Conservation (phyloP, 495 filamentous ascomycete species). For the Thozetella sp. region DNA sequence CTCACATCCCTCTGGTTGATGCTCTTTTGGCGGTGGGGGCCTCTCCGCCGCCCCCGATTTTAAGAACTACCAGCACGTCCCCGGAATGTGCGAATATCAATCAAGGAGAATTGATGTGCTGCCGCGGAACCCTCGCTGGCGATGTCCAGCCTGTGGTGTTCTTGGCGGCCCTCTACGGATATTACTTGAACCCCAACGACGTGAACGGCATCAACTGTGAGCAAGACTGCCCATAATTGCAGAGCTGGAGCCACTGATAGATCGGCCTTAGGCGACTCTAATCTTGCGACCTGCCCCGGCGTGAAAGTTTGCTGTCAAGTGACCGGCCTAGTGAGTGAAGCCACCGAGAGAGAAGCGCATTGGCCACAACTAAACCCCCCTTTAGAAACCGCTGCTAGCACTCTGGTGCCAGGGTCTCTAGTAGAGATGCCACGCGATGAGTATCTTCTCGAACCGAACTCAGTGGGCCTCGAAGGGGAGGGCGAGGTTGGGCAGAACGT, state of each 20-base stretch:
- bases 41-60: constrained; percentile 8
- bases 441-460: no score
- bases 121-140: constrained; percentile 25
- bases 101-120: constrained; percentile 26
- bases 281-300: constrained; percentile 15
- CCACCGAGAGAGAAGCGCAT: background rate
- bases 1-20: constrained; percentile 8
- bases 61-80: constrained; percentile 19
- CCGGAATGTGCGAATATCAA: constrained; percentile 25
- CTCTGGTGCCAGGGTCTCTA: constrained; percentile 22
- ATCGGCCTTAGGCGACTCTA: constrained; percentile 10
- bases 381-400: constrained; percentile 13
- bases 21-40: constrained; percentile 5
- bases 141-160: constrained; percentile 26
- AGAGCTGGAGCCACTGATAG: background rate
- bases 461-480: no score
- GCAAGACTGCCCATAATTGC: constrained; percentile 6
- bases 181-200: constrained; percentile 29
- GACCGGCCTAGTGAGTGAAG: constrained; percentile 24
- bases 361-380: no score
- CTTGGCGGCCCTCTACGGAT: constrained; percentile 20
- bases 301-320: constrained; percentile 34
- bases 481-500: no score
- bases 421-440: no score
- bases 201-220: constrained; percentile 32